Evolutionary conservation across 208 protist species (phyloP), one percentile per base, ranked within the genome.

Genomic region (Endotrypanum monterogeii): DNA sequence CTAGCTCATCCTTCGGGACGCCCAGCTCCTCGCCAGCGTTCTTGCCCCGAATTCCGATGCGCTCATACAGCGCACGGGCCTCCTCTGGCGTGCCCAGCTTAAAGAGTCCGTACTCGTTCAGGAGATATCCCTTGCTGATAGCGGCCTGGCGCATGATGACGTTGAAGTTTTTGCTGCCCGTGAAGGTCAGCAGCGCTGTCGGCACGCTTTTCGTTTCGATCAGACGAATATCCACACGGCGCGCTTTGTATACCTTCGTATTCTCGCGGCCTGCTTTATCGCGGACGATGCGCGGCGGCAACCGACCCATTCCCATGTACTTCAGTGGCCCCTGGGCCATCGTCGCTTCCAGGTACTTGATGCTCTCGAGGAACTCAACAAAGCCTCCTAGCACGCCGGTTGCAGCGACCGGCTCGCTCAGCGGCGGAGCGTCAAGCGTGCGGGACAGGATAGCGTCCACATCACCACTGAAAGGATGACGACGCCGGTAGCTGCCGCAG

Each of bases 151-250:
- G 92, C 94, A 98, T 98, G 57, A 90, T 93, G 18, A 96, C 90
- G 82, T 98, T 98, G 85, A 98, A 98, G 83, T 96, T 94, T 65
- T 96, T 95, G 76, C 90, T 96, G 14, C 95, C 95, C 0, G 95
- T 98, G 81, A 98, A 98, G 79, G 96, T 98, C 52, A 98, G 88
- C 66, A 98, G 78, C 51, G 95, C 94, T 39, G 91, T 94, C 50
- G 93, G 87, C 2, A 97, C 89, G 32, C 82, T 84, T 70, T 95
- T 92, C 16, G 83, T 87, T 69, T 97, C 93, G 76, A 97, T 96
- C 52, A 95, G 81, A 62, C 93, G 90, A 69, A 98, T 96, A 77
- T 98, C 94, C 16, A 98, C 87, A 11, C 94, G 94, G 8, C 94
- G 89, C 20, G 87, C 85, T 86, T 96, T 96, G 84, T 96, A 96